phyloP scores from a whole-genome alignment of 2,329 filamentous ascomycete genomes.

The Ophiognomonia clavigignenti-juglandacearum region DNA sequence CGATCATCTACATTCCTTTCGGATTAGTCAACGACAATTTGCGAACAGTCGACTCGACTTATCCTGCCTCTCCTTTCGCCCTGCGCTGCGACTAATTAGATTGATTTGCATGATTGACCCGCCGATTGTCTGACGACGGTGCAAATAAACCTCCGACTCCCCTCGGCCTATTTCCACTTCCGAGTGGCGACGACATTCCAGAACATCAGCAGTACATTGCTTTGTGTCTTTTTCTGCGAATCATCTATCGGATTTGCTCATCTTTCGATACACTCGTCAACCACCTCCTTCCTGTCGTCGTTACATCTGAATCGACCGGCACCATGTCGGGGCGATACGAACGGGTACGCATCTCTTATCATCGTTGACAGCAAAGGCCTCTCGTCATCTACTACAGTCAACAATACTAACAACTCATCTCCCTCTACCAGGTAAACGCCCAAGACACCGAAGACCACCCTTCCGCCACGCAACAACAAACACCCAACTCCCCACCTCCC shows the following conservation, averaged over 20 bases:
- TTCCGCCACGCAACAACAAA: slow-evolving; percentile 33
- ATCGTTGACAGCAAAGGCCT: not conserved
- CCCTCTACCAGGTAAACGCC: slow-evolving; percentile 47
- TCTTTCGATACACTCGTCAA: not conserved
- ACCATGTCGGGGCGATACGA: slow-evolving; percentile 54
- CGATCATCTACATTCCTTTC: no score
- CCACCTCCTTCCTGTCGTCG: not conserved
- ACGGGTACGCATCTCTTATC: slow-evolving; percentile 38
- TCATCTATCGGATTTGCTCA: not conserved
- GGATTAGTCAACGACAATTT: no score
- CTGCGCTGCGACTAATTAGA: no score
- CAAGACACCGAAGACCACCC: slow-evolving; percentile 50
- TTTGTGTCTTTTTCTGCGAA: no score
- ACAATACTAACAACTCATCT: not conserved
- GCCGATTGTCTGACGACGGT: no score
- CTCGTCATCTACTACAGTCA: not conserved
- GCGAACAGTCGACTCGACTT: no score
- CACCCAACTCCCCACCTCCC: slow-evolving; percentile 63
- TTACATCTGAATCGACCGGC: slow-evolving; percentile 16
- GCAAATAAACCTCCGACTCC: no score
- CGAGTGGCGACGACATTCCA: no score
- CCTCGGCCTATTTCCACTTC: no score
- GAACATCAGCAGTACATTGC: no score
- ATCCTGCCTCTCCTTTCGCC: no score
- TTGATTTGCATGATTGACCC: no score